A percentile compares a stretch with the other conserved stretches of the same genome.
These are phyloP conservation scores for Cutaneotrichosporon sp. DNA, from an alignment of 1,284 basidiomycete species.

Conservation along the genomic window DNA sequence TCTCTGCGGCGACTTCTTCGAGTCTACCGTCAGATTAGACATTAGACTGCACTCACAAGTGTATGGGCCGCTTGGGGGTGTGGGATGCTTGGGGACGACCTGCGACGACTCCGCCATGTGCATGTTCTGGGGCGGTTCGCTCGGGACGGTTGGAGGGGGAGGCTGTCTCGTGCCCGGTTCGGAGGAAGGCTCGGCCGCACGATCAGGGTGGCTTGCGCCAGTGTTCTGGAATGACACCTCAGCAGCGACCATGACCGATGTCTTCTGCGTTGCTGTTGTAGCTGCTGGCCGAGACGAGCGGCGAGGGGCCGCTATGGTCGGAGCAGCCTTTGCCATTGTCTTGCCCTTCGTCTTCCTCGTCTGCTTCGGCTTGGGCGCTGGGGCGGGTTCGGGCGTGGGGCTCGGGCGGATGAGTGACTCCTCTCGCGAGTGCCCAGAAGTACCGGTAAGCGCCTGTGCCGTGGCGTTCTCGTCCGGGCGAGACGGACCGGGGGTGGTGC, in stretches of 20 bases:
- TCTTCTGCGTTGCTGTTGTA: neutral
- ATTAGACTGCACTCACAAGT: neutral
- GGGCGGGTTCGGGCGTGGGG: neutral
- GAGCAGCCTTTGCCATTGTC: too few relatives aligned
- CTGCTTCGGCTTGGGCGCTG: neutral
- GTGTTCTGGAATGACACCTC: neutral
- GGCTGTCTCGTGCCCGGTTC: neutral
- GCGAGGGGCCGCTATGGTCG: neutral
- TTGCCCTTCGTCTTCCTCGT: neutral
- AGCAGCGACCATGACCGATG: neutral
- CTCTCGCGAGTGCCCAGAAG: too few relatives aligned
- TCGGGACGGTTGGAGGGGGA: neutral
- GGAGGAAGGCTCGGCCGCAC: neutral
- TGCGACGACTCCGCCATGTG: neutral
- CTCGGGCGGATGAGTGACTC: too few relatives aligned
- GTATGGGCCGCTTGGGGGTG: neutral
- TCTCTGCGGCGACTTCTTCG: neutral
- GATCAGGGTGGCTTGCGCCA: neutral
- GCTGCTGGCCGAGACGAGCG: neutral
- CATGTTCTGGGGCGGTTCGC: neutral
- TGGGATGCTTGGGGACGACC: neutral
- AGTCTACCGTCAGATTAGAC: neutral
- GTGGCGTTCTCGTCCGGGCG: too few relatives aligned
- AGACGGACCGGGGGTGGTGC: neutral
- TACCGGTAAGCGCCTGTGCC: too few relatives aligned